Evolutionary conservation across 768 basidiomycete species (phyloP).

Genomic region (Trametes cinnabarina): DNA sequence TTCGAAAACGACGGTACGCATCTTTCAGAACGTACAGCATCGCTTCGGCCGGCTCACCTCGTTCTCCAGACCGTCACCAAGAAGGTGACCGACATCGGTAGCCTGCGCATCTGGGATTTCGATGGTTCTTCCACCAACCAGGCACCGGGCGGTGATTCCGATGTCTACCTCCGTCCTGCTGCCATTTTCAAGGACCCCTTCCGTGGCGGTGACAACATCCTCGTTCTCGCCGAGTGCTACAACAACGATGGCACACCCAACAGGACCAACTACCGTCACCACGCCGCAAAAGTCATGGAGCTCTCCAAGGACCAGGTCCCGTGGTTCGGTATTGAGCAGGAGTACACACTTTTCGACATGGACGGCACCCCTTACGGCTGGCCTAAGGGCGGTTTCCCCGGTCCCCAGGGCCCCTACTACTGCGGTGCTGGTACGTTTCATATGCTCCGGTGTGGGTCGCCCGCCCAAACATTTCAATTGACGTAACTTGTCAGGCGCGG

Average conservation of each 20-base stretch:
- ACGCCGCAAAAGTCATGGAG: conserved; percentile 95
- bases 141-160: conserved; percentile 93
- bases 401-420: conserved; percentile 99
- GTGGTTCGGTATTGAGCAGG: conserved; percentile 99
- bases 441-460: not conserved
- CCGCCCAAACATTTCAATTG: not conserved
- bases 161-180: conserved; percentile 96
- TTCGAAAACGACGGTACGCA: conserved; percentile 88
- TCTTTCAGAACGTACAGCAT: not conserved
- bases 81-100: conserved; percentile 81
- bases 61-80: conserved; percentile 73
- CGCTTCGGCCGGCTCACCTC: not conserved
- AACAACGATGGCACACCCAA: conserved; percentile 99
- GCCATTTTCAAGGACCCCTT: conserved; percentile 99
- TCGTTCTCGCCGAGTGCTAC: conserved; percentile 96
- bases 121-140: conserved; percentile 98
- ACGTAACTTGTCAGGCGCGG: conserved; percentile 59
- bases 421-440: conserved; percentile 86
- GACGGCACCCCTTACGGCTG: conserved; percentile 92
- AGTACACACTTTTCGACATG: conserved; percentile 94
- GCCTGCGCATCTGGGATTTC: conserved; percentile 98
- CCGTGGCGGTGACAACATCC: conserved; percentile 97
- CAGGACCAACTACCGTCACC: conserved; percentile 92
- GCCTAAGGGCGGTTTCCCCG: conserved; percentile 99
- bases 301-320: conserved; percentile 75